Evolutionary conservation across 1,284 basidiomycete genomes (phyloP).

Genomic region (Tilletiaria anomala): DNA sequence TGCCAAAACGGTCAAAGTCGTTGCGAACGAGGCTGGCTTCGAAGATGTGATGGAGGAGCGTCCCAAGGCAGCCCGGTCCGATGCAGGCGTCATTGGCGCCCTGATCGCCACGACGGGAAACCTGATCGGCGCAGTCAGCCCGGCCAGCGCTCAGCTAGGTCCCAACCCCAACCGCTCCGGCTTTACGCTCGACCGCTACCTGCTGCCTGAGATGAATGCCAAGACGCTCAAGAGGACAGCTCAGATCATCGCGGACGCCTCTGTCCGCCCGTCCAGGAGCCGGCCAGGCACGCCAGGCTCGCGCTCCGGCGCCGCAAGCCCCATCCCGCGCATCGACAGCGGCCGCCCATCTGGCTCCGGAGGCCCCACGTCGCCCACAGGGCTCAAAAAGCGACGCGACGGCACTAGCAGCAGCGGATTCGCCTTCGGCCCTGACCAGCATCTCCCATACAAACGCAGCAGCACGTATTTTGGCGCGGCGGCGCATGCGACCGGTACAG

Average conservation of each 20-base stretch:
- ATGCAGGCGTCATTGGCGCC: conserved; percentile 57
- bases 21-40: conserved; percentile 27
- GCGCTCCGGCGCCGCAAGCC: too few species aligned
- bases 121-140: conserved; percentile 38
- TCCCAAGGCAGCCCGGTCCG: conserved; percentile 48
- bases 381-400: too few species aligned
- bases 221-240: conserved; percentile 36
- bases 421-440: too few species aligned
- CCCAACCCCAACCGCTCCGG: conserved; percentile 56
- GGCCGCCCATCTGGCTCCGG: too few species aligned
- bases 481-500: too few species aligned
- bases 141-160: conserved; percentile 44
- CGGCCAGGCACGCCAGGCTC: too few species aligned
- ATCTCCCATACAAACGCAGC: too few species aligned
- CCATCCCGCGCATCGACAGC: too few species aligned
- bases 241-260: conserved; percentile 34
- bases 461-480: too few species aligned
- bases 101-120: conserved; percentile 60
- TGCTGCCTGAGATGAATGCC: conserved; percentile 36
- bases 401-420: too few species aligned
- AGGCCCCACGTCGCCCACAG: too few species aligned
- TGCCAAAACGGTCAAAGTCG: too few species aligned
- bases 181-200: conserved; percentile 52
- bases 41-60: conserved; percentile 37
- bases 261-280: conserved; percentile 5